Conservation (phyloP, 2,329 filamentous ascomycete genomes). For the Zymoseptoria ardabiliae region DNA sequence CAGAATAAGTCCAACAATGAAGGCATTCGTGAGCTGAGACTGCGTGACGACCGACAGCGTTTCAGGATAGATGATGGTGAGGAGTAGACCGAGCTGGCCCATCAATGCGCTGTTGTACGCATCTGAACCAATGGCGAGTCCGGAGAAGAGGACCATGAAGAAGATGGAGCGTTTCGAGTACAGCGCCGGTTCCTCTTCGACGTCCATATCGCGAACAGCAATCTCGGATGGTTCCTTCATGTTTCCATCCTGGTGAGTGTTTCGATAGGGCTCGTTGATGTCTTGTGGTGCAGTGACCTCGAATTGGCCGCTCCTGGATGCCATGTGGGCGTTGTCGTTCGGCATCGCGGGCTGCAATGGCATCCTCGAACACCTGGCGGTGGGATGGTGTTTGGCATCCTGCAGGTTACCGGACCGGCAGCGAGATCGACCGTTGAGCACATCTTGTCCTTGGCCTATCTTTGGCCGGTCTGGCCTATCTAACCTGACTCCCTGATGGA, state of each 20-base stretch:
- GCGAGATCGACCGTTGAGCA: neutral
- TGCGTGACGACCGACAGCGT: conserved; percentile 24
- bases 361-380: neutral
- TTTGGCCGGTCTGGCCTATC: neutral
- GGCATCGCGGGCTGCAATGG: neutral
- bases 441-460: neutral
- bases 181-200: neutral
- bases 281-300: too few species aligned
- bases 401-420: neutral
- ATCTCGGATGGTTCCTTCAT: neutral
- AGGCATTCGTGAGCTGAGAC: conserved; percentile 30
- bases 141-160: conserved; percentile 31
- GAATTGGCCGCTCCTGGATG: too few species aligned
- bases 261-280: neutral
- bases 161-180: conserved; percentile 23
- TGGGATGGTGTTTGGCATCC: neutral
- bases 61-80: conserved; percentile 29
- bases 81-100: conserved; percentile 11
- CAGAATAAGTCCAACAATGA: conserved; percentile 30
- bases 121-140: conserved; percentile 31
- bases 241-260: neutral
- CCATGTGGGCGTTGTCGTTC: too few species aligned
- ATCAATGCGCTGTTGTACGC: conserved; percentile 18
- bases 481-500: neutral
- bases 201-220: neutral